phyloP scores from a whole-genome alignment of 1,284 basidiomycete genomes.

The Athelia sp. region DNA sequence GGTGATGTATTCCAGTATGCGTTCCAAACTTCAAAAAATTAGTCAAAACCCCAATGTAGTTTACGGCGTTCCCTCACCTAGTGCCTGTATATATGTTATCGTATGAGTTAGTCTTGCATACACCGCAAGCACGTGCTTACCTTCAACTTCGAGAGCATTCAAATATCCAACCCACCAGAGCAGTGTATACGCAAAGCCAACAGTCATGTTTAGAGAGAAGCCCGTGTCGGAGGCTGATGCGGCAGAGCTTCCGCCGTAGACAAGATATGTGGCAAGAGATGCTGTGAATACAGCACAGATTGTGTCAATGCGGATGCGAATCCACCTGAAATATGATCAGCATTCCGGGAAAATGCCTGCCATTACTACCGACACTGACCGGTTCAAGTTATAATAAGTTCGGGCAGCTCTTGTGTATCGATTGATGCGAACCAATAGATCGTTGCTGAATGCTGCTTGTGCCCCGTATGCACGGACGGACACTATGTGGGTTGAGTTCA shows the following conservation, averaged over 20 bases:
- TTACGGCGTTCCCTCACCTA: too few relatives aligned
- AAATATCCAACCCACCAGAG: conserved; percentile 46
- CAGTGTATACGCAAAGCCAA: conserved; percentile 45
- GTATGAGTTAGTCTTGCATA: too few relatives aligned
- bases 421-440: conserved; percentile 42
- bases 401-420: conserved; percentile 40
- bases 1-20: conserved; percentile 47
- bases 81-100: too few relatives aligned
- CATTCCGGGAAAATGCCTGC: too few relatives aligned
- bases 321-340: conserved; percentile 39
- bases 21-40: conserved; percentile 34
- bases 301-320: conserved; percentile 46
- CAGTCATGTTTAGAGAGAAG: conserved; percentile 32
- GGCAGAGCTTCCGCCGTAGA: conserved; percentile 36
- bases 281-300: conserved; percentile 50
- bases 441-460: conserved; percentile 39
- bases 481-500: conserved; percentile 31
- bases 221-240: conserved; percentile 8
- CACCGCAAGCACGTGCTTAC: conserved; percentile 27
- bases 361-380: too few relatives aligned
- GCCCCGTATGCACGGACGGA: conserved; percentile 61
- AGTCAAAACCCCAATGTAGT: too few relatives aligned
- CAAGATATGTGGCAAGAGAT: conserved; percentile 46
- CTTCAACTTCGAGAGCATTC: conserved; percentile 58
- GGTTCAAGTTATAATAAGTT: conserved; percentile 51